Evolutionary conservation across 371 early-diverging fungal genomes (phyloP).

Genomic region (Mortierella sp.): DNA sequence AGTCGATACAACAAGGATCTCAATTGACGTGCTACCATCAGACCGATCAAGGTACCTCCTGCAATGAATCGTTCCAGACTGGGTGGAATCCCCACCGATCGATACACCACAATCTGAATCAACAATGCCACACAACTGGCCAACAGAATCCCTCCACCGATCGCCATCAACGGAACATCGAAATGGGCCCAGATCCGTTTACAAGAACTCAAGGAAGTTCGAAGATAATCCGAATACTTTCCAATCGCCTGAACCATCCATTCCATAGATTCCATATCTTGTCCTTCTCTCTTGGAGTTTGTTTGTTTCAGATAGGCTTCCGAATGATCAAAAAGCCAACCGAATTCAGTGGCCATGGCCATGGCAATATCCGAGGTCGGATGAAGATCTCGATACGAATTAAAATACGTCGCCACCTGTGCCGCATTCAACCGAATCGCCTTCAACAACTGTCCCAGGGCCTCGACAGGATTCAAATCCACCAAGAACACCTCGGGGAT

Average conservation of each 20-base stretch:
- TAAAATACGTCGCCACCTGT: conserved; percentile 82
- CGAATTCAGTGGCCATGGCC: conserved; percentile 35
- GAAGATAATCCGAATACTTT: conserved; percentile 71
- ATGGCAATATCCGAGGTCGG: conserved; percentile 51
- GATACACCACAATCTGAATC: conserved; percentile 32
- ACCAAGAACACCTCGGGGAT: conserved; percentile 75
- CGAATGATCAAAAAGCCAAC: conserved; percentile 49
- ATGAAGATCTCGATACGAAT: conserved; percentile 56
- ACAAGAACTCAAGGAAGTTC: conserved; percentile 74
- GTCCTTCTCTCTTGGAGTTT: conserved; percentile 11
- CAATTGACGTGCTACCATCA: conserved; percentile 26
- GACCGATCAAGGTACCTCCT: conserved; percentile 45
- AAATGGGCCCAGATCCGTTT: conserved; percentile 94
- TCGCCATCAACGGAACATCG: conserved; percentile 73
- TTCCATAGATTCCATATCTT: conserved; percentile 13
- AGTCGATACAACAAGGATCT: conserved; percentile 22
- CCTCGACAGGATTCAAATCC: conserved; percentile 16
- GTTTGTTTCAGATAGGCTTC: conserved; percentile 32
- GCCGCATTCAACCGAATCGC: conserved; percentile 78
- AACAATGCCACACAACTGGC: conserved; percentile 38
- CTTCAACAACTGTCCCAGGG: conserved; percentile 59
- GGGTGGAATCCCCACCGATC: conserved; percentile 28
- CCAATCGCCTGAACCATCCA: conserved; percentile 53
- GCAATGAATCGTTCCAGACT: conserved; percentile 39
- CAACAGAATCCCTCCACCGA: conserved; percentile 66